phyloP scores from a whole-genome alignment of 345 rosid genomes.

The Aethionema arabicum region DNA sequence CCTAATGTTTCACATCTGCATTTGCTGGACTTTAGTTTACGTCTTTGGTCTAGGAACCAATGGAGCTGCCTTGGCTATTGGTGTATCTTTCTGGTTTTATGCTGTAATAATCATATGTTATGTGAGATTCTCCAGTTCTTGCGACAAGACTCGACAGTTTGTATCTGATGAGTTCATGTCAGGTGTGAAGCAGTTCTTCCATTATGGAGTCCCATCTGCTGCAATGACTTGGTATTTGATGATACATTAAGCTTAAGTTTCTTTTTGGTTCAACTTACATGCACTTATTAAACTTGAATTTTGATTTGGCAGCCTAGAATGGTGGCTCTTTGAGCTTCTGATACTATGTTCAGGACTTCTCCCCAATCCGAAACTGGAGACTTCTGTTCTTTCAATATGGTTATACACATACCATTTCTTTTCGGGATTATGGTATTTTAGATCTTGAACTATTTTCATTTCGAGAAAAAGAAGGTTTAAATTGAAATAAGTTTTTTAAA shows the following conservation, averaged over 20 bases:
- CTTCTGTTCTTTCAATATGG: slow-evolving; percentile 66
- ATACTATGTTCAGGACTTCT: slow-evolving; percentile 47
- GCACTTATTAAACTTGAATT: not conserved
- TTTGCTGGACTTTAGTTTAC: slow-evolving; percentile 26
- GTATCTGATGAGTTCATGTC: slow-evolving; percentile 21
- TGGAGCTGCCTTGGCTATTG: slow-evolving; percentile 48
- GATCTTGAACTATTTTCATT: no score
- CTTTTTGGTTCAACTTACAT: slow-evolving; percentile 2
- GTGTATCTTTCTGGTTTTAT: slow-evolving; percentile 51
- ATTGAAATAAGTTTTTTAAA: no score
- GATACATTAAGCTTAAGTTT: not conserved
- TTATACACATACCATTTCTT: slow-evolving; percentile 4
- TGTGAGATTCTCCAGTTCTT: slow-evolving; percentile 41
- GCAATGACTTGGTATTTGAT: slow-evolving; percentile 45
- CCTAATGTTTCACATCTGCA: slow-evolving; percentile 26
- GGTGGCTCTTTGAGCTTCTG: slow-evolving; percentile 65
- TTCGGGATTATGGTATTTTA: not conserved
- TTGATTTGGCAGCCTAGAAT: slow-evolving; percentile 45
- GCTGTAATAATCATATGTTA: slow-evolving; percentile 41
- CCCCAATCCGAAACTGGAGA: slow-evolving; percentile 56
- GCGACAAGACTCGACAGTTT: slow-evolving; percentile 37
- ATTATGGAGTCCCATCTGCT: slow-evolving; percentile 48
- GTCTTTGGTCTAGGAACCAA: slow-evolving; percentile 30
- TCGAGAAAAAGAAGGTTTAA: no score
- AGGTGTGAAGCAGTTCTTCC: slow-evolving; percentile 38